Base-by-base conservation (phyloP, 1,139 yeast genomes). In the Dujonia santamariae region DNA sequence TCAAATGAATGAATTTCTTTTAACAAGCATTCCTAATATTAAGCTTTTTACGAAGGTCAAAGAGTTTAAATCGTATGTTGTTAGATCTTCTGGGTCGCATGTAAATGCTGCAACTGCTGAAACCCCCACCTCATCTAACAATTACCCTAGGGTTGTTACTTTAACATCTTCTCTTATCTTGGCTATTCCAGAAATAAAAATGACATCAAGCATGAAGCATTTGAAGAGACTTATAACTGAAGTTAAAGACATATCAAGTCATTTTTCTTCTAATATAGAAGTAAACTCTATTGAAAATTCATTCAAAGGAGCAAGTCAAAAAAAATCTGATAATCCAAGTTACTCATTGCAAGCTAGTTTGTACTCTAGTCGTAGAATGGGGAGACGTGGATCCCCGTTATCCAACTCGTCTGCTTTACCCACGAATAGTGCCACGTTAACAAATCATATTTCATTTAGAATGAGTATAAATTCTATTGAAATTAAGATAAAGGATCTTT, bases 51-150 rank as follows among this genome's bases (percentile, higher is more conserved):
- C 56, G 0, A 46, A 48, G 20, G 14, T 33, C 0, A 45, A 48
- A 31, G 64, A 60, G 9, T 62, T 65, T 38, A 48, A 46, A 28
- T 48, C 59, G 0, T 58, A 43, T 39, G 31, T 56, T 4, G 50
- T 52, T 26, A 45, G 53, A 11, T 29, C 43, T 12, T n/a, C n/a
- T n/a, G n/a, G n/a, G n/a, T n/a, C n/a, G n/a, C n/a, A n/a, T n/a
- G n/a, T n/a, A n/a, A n/a, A n/a, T n/a, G 30, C 32, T 27, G 27
- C 47, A 28, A 26, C 41, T 11, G 19, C 17, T 8, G 8, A n/a
- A 9, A 8, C 12, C 8, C 20, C 30, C 4, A 17, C 30, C 4
- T 9, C 27, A 13, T 13, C 27, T 9, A 14, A 15, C 32, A 39
- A n/a, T 1, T 36, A 50, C 21, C 58, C 61, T 3, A 47, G 59